Percentiles rank a stretch among this genome's conserved stretches.
Evolutionary conservation across 768 basidiomycete genomes (phyloP).

Genomic region (Piloderma croceum): DNA sequence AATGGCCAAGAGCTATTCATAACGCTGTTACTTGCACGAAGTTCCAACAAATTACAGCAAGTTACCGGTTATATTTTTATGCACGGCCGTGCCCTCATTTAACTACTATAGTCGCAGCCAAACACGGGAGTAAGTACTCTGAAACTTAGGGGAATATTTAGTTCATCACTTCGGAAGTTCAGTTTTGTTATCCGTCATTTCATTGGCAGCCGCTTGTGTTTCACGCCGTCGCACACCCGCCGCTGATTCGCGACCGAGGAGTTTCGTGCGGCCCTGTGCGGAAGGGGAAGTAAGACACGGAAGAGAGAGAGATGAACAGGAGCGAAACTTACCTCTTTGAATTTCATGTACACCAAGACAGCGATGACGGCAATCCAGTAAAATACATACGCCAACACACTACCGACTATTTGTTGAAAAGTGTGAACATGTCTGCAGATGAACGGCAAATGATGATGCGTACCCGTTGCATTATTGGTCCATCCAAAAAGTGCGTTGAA

Average conservation of each 20-base stretch:
- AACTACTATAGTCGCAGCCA: too few relatives aligned
- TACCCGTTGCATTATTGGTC: constrained; percentile 76
- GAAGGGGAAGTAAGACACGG: neutral
- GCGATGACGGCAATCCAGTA: constrained; percentile 86
- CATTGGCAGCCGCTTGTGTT: neutral
- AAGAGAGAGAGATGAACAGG: neutral
- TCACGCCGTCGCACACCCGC: constrained; percentile 33
- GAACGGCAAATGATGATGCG: constrained; percentile 14
- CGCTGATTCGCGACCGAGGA: constrained; percentile 54
- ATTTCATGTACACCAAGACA: constrained; percentile 64
- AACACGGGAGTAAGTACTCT: too few relatives aligned
- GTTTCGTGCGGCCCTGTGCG: constrained; percentile 57
- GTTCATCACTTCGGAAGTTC: too few relatives aligned
- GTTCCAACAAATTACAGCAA: too few relatives aligned
- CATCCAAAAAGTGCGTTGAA: constrained; percentile 86
- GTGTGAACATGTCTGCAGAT: neutral
- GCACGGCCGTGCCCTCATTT: too few relatives aligned
- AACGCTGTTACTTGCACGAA: too few relatives aligned
- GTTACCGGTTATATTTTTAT: too few relatives aligned
- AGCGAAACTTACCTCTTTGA: constrained; percentile 37
- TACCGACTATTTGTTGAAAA: constrained; percentile 45
- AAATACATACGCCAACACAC: constrained; percentile 81
- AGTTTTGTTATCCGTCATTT: too few relatives aligned
- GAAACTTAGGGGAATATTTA: too few relatives aligned
- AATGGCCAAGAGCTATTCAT: too few relatives aligned